These are phyloP conservation scores for Hansenula lynferdii DNA, from an alignment of 1,139 yeast species.

Conservation along the genomic window DNA sequence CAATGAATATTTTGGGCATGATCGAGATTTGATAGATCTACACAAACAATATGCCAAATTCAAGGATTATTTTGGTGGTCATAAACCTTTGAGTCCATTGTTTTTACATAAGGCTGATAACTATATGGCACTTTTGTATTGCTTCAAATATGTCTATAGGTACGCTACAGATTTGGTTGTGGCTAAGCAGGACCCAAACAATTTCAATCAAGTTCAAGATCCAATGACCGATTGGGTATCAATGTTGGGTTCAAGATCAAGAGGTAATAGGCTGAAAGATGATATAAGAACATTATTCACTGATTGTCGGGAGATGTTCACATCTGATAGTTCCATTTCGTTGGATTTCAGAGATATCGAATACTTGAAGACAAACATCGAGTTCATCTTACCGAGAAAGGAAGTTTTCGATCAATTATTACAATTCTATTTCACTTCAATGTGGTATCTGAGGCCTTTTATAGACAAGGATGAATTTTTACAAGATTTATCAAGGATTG, in stretches of 20 bases:
- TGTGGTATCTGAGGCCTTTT: slow-evolving; percentile 2
- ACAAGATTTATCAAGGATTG: not conserved
- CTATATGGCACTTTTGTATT: slow-evolving; percentile 13
- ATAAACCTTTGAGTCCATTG: slow-evolving; percentile 12
- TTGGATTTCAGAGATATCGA: slow-evolving; percentile 5
- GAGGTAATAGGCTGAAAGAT: slow-evolving; percentile 7
- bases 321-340: not conserved
- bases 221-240: slow-evolving; percentile 1
- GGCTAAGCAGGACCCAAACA: not conserved
- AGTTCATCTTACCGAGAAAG: slow-evolving; percentile 1
- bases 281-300: slow-evolving; percentile 27
- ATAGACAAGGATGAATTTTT: slow-evolving; percentile 1
- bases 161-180: not conserved
- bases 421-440: not conserved
- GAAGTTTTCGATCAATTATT: not conserved
- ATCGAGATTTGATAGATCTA: slow-evolving; percentile 10
- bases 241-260: not conserved
- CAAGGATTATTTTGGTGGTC: slow-evolving; percentile 11
- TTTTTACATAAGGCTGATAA: slow-evolving; percentile 13
- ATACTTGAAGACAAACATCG: not conserved
- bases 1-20: not conserved
- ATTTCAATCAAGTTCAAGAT: slow-evolving; percentile 2
- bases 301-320: slow-evolving; percentile 11
- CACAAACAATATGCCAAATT: slow-evolving; percentile 10
- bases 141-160: slow-evolving; percentile 7